Base-by-base conservation (phyloP, 169 alveolate species). In the Babesia ovis region DNA sequence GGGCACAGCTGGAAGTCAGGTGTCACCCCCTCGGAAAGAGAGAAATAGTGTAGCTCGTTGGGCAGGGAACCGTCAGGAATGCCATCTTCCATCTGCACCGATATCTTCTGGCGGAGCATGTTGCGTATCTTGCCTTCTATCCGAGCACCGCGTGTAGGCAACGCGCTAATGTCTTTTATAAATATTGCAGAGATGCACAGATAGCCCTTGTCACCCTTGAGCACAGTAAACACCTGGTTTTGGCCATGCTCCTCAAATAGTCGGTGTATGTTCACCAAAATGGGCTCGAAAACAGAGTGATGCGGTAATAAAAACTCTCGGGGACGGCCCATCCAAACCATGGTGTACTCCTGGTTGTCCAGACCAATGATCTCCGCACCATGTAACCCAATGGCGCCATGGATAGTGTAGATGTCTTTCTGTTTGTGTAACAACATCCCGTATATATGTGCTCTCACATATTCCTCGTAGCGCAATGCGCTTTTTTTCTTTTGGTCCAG, bases 341-440 rank as follows among this genome's bases (percentile, higher is more conserved):
- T 18, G 18, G 34, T 72, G 83, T 76, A 76, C 16, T 35, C 31
- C 22, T 27, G 27, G 56, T 37, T 43, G 56, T 76, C 85, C 14
- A n/a, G 2, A 4, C 85, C 85, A 6, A 64, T 46, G 0, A 76
- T 57, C 35, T 45, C 57, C 22, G 70, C 55, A 12, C 76, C 77
- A 9, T 29, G 32, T 12, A 64, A n/a, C 11, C 22, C 1, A 16
- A 56, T 16, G 22, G 71, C 46, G 20, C 2, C 5, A 9, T 25
- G 6, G 1, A 76, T 14, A 29, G 3, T 35, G 16, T 22, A 6
- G 1, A 76, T 41, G 3, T 29, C 57, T n/a, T 41, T 11, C 22
- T 34, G 14, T 34, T 64, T 64, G 64, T 32, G 25, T 23, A 20
- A 0, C 51, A 64, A 2, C 51, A 29, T 31, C 2, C 55, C 48